Percentiles rank a stretch among this genome's conserved stretches.
Conservation (phyloP, 2,329 filamentous ascomycete genomes). For the Stachybotrys echinatus region DNA sequence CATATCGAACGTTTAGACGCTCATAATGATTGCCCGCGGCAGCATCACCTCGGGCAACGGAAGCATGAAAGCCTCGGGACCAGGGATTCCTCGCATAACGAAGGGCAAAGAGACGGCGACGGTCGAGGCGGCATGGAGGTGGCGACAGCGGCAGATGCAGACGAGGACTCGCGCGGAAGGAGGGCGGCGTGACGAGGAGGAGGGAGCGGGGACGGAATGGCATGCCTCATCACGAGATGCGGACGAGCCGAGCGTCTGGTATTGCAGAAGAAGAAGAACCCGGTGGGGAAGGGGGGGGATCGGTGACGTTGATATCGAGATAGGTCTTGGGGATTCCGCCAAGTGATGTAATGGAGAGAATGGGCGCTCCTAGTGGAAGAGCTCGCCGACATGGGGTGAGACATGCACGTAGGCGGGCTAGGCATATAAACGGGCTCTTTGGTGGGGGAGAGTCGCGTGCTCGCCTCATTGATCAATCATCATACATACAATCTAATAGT, state of each 20-base stretch:
- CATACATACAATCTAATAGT: no score
- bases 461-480: no score
- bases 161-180: slow-evolving; percentile 17
- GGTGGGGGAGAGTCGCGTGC: no score
- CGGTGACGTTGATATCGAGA: no score
- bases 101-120: not conserved
- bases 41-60: slow-evolving; percentile 11
- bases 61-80: not conserved
- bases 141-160: no score
- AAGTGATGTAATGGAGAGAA: no score
- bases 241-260: not conserved
- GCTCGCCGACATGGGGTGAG: no score
- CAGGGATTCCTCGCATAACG: not conserved
- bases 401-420: no score
- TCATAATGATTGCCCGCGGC: slow-evolving; percentile 68
- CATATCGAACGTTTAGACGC: slow-evolving; percentile 64
- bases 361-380: no score
- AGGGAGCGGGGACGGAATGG: slow-evolving; percentile 36
- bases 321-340: no score
- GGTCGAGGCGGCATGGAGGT: not conserved
- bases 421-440: no score
- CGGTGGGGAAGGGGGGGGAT: slow-evolving; percentile 1
- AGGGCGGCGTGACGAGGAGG: slow-evolving; percentile 10
- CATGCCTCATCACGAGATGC: slow-evolving; percentile 56
- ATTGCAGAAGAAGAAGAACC: not conserved